phyloP scores from a whole-genome alignment of 345 rosid genomes.

The Eutrema yunnanense region DNA sequence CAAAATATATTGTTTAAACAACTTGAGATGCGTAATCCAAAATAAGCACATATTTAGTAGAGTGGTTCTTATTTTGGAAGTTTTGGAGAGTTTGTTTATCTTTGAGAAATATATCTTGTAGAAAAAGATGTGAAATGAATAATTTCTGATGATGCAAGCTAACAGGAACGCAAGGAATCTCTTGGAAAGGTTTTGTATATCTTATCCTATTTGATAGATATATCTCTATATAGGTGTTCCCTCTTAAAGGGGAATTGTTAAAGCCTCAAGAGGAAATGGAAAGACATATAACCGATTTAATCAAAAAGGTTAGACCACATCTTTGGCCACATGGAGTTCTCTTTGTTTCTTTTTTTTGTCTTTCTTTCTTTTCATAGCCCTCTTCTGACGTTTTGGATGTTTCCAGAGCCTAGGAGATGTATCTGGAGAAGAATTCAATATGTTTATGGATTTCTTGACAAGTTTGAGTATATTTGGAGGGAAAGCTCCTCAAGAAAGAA shows the following conservation, averaged over 20 bases:
- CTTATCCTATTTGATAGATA: not conserved
- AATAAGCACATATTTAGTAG: not conserved
- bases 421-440: conserved; percentile 80
- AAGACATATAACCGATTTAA: conserved; percentile 75
- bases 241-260: conserved; percentile 74
- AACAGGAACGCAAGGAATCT: not conserved
- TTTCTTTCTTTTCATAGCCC: not conserved
- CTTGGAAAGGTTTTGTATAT: not conserved
- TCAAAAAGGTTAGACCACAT: conserved; percentile 53
- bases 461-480: conserved; percentile 79
- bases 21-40: not conserved
- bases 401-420: conserved; percentile 79
- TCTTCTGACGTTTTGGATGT: conserved; percentile 1
- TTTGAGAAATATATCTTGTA: not conserved
- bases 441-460: conserved; percentile 89
- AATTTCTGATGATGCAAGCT: not conserved
- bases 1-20: not conserved
- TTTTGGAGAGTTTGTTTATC: not conserved
- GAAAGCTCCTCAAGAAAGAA: conserved; percentile 82
- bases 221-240: conserved; percentile 58
- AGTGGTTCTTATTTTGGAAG: not conserved
- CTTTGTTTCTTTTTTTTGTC: not conserved
- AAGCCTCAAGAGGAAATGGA: conserved; percentile 96
- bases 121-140: not conserved
- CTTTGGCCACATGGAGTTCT: not conserved